phyloP scores from a whole-genome alignment of 441 rosid species.

The Brassica hybrid region DNA sequence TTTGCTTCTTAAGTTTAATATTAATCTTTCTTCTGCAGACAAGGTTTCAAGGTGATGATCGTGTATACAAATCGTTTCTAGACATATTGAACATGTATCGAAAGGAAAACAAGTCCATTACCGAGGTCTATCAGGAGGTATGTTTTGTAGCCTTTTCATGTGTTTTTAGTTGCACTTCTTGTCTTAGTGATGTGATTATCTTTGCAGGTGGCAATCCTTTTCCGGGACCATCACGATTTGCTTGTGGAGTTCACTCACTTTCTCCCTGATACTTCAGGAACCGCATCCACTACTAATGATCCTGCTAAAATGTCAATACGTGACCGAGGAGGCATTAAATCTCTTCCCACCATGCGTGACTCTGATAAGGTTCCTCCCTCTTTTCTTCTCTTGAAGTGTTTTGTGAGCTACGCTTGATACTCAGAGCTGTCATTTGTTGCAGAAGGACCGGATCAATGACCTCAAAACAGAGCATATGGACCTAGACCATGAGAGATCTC shows the following conservation, averaged over 20 bases:
- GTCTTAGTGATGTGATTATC: slow-evolving; percentile 27
- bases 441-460: slow-evolving; percentile 84
- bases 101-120: slow-evolving; percentile 91
- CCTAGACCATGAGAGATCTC: slow-evolving; percentile 59
- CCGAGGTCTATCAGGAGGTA: slow-evolving; percentile 95
- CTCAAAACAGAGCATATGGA: slow-evolving; percentile 67
- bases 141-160: slow-evolving; percentile 14
- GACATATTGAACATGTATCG: slow-evolving; percentile 96
- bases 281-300: slow-evolving; percentile 59
- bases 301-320: slow-evolving; percentile 64
- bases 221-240: slow-evolving; percentile 83
- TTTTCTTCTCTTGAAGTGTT: not conserved
- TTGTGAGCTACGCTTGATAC: slow-evolving; percentile 12
- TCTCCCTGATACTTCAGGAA: slow-evolving; percentile 84
- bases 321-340: slow-evolving; percentile 66
- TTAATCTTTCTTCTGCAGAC: slow-evolving; percentile 54
- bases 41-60: slow-evolving; percentile 96
- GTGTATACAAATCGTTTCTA: slow-evolving; percentile 88
- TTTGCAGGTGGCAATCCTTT: slow-evolving; percentile 83
- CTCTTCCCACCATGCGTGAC: slow-evolving; percentile 63
- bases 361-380: slow-evolving; percentile 67
- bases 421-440: slow-evolving; percentile 47
- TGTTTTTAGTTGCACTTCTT: slow-evolving; percentile 13
- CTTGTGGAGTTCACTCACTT: slow-evolving; percentile 85
- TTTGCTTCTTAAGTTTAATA: slow-evolving; percentile 17